phyloP scores from a whole-genome alignment of 768 basidiomycete species.

The Tephrocybe sp. region DNA sequence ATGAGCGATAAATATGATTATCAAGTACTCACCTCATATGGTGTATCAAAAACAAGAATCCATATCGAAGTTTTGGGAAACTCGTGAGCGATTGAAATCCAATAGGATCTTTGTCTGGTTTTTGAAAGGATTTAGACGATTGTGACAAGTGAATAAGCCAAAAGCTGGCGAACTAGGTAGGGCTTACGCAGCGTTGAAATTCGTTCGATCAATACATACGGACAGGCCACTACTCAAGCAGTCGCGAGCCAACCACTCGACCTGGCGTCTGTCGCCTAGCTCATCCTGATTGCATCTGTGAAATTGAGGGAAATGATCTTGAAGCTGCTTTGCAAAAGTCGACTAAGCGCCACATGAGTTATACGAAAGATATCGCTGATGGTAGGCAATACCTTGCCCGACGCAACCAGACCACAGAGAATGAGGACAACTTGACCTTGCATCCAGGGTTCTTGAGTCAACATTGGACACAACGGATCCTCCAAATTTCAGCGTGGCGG shows the following conservation, averaged over 20 bases:
- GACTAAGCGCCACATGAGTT: constrained; percentile 26
- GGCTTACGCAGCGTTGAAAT: constrained; percentile 63
- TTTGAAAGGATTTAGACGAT: constrained; percentile 7
- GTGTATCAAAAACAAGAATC: constrained; percentile 77
- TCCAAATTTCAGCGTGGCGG: background rate
- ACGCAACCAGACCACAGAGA: constrained; percentile 70
- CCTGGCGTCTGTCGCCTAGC: constrained; percentile 62
- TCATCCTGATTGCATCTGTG: constrained; percentile 80
- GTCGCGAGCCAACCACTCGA: constrained; percentile 56
- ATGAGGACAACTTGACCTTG: constrained; percentile 57
- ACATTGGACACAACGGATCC: background rate
- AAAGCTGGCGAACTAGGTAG: constrained; percentile 9
- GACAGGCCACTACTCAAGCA: constrained; percentile 57
- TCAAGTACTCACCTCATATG: constrained; percentile 57
- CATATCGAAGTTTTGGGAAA: constrained; percentile 63
- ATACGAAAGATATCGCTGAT: background rate
- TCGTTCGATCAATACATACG: constrained; percentile 79
- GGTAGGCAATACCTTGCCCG: constrained; percentile 55
- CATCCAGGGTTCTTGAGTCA: constrained; percentile 19
- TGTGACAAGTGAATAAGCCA: constrained; percentile 1
- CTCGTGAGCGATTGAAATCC: constrained; percentile 70
- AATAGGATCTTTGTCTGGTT: constrained; percentile 64
- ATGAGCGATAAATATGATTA: constrained; percentile 1
- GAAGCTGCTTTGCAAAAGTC: constrained; percentile 73
- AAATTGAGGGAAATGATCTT: constrained; percentile 57